Base-by-base conservation (phyloP, 495 filamentous ascomycete genomes). In the Xylona heveae region DNA sequence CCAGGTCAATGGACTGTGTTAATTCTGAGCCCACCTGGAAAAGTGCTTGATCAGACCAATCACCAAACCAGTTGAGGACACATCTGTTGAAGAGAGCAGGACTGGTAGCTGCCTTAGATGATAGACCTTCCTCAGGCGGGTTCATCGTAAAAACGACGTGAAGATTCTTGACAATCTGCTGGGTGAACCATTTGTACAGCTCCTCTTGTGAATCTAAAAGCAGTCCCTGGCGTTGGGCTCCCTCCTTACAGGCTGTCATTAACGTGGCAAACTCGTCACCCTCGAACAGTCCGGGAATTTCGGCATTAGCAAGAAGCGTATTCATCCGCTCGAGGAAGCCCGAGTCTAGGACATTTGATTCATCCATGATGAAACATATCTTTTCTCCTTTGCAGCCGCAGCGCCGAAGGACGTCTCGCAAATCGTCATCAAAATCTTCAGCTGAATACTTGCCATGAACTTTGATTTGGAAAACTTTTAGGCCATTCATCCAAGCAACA, bases 101-200 rank as follows among this genome's bases (percentile, higher is more conserved):
- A 61, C 80, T 91, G 9, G 90, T 99, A 12, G 88, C 88, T 32
- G 88, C 90, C 55, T 91, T 94, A 4, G 83, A 92, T 7, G 78
- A 83, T 25, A 99, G 54, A 1, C 85, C 88, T 38, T 85, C 90
- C 48, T 93, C 78, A 3, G 88, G 88, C n/a, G 88, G 88, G 51
- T 99, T 99, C 88, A 99, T 99, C 2, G 88, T 99, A 47, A 99
- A 95, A 23, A 99, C 88, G 35, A 99, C 90, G 47, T 99, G 88
- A 24, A 99, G 54, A 46, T 99, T 99, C 65, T 90, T 93, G 49
- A 94, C 77, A 40, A 99, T 95, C 54, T 99, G 88, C 37, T 90
- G 78, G 0, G 90, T 99, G 57, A 99, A 99, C 88, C 88, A 99
- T 54, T 93, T 94, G 62, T 99, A 95, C 1, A 95, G 62, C 55